A percentile compares a stretch with the other conserved stretches of the same genome.
phyloP scores from a whole-genome alignment of 306 rosid species.

The Gynostemma pentaphyllum region DNA sequence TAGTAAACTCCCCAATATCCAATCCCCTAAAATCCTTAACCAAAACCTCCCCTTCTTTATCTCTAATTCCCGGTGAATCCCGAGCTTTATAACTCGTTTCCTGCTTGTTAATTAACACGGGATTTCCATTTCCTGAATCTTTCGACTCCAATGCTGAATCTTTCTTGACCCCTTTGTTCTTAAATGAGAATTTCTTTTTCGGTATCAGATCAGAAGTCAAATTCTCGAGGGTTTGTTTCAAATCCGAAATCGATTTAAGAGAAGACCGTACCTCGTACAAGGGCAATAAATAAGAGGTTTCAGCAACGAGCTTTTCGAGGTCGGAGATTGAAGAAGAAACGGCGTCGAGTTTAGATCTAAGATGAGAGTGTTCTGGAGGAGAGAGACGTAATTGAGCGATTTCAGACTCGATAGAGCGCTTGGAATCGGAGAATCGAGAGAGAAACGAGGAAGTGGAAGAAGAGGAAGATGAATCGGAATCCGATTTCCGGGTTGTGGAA shows the following conservation, averaged over 20 bases:
- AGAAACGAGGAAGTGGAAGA: constrained; percentile 58
- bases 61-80: constrained; percentile 53
- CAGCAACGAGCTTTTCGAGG: constrained; percentile 64
- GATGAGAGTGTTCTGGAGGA: constrained; percentile 11
- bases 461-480: constrained; percentile 29
- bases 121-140: constrained; percentile 16
- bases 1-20: constrained; percentile 60
- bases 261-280: constrained; percentile 71
- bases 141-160: constrained; percentile 13
- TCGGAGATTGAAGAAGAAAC: constrained; percentile 59
- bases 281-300: constrained; percentile 65
- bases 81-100: constrained; percentile 20
- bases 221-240: constrained; percentile 37
- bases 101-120: background rate
- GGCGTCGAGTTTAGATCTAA: constrained; percentile 39
- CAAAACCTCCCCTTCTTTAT: constrained; percentile 36
- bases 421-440: constrained; percentile 35
- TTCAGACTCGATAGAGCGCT: constrained; percentile 2
- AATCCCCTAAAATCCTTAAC: constrained; percentile 32
- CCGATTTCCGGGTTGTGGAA: constrained; percentile 22
- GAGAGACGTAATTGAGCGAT: constrained; percentile 1
- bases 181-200: constrained; percentile 64
- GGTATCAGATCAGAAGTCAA: constrained; percentile 45
- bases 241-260: constrained; percentile 49
- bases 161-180: constrained; percentile 42